Base-by-base conservation (phyloP, 139 green algal species). In the Edaphochlamys debaryana region DNA sequence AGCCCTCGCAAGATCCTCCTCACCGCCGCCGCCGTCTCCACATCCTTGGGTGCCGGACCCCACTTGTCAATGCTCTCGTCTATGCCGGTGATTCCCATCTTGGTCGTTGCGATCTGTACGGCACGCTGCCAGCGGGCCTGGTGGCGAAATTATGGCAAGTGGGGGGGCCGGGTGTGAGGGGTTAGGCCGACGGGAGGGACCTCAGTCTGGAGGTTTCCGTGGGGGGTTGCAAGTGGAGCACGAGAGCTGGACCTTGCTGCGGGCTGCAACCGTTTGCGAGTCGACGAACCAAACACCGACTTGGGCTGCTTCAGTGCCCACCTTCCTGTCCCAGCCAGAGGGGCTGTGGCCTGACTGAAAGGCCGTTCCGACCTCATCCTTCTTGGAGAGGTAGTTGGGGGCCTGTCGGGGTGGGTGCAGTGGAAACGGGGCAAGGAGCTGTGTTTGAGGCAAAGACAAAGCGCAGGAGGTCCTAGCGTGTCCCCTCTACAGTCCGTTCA, bases 41-140 rank as follows among this genome's bases (percentile, higher is more conserved):
- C n/a, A 11, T 67, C 62, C 58, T 66, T 66, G 37, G n/a, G 11
- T 20, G 38, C 70, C 20, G 70, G 23, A 36, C 72, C 32, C 72
- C 72, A 79, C 15, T 69, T 69, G 36, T 79, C 54, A 2, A 69
- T 29, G 6, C 36, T 58, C n/a, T 81, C 75, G 25, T 81, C 75
- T 30, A 71, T 34, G 4, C 75, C 75, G 34, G 45, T 66, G 9
- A 80, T 66, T 13, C 73, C 75, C 75, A 81, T 81, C 42, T 71
- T 71, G 4, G 15, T 20, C 5, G 41, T 22, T 19, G 75, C 75
- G 1, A 71, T 45, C 36, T 72, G 69, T 4, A 72, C 42, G 40
- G 75, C 75, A 20, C 75, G 75, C 41, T 81, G 75, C n/a, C n/a
- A 72, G 56, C 75, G 75, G 41, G 75, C 75, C 75, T 81, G 60